Percentiles rank a stretch among this genome's conserved stretches.
phyloP scores from a whole-genome alignment of 208 protist genomes.

The Leishmania aethiopica region DNA sequence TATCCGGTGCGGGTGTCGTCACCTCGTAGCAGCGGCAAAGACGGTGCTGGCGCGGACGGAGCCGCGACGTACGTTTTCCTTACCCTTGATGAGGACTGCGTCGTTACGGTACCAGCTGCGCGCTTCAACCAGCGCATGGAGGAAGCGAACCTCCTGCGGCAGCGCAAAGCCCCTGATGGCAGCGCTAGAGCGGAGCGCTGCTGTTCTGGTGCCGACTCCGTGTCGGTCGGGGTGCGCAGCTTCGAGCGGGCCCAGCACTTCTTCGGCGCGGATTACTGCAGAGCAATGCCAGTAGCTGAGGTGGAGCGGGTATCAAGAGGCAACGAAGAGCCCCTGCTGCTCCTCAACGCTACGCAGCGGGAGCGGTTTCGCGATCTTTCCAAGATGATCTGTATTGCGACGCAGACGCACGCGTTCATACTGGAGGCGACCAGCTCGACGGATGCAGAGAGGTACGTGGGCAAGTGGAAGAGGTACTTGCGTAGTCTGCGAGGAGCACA shows the following conservation, averaged over 20 bases:
- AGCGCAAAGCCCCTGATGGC: background rate
- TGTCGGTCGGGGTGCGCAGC: slow-evolving; percentile 34
- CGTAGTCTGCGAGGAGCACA: background rate
- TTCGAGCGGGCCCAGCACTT: slow-evolving; percentile 34
- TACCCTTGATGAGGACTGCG: slow-evolving; percentile 45
- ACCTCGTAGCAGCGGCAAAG: background rate
- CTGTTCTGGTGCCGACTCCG: background rate
- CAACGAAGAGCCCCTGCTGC: slow-evolving; percentile 46
- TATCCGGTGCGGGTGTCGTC: slow-evolving; percentile 23
- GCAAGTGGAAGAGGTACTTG: slow-evolving; percentile 27
- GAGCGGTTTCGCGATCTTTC: slow-evolving; percentile 37
- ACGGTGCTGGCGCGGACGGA: slow-evolving; percentile 1
- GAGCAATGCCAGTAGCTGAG: slow-evolving; percentile 35
- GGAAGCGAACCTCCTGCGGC: slow-evolving; percentile 14
- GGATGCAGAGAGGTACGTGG: slow-evolving; percentile 46
- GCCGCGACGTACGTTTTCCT: slow-evolving; percentile 56
- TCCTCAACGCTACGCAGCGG: slow-evolving; percentile 21
- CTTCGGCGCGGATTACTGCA: slow-evolving; percentile 43
- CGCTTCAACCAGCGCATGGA: slow-evolving; percentile 32
- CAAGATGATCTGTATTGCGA: slow-evolving; percentile 51
- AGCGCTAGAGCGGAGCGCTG: background rate
- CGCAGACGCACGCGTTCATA: slow-evolving; percentile 56
- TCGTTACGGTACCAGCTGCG: slow-evolving; percentile 46
- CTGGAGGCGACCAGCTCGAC: slow-evolving; percentile 41
- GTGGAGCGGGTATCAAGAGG: slow-evolving; percentile 55